Evolutionary conservation across 1,284 basidiomycete species (phyloP), one percentile per base, ranked within the genome.

Genomic region (Cutaneotrichosporon cavernicola): DNA sequence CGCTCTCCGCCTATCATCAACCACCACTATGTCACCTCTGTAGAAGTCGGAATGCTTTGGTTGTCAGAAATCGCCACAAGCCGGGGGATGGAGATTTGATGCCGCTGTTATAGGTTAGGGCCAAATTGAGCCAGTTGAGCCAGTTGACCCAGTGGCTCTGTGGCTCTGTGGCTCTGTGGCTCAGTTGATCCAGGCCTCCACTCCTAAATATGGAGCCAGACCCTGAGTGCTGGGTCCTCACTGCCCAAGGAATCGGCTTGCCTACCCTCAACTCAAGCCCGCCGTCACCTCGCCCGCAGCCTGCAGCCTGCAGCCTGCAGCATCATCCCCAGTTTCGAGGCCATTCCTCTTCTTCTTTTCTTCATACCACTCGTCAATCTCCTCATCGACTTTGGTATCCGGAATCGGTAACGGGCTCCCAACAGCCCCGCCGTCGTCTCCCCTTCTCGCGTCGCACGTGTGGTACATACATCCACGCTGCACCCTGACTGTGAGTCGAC

Each of bases 371-470:
- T 40, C 55, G 55, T 56, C 55, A 36, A 56, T 56, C 55, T 56
- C 55, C 31, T 43, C 55, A 43, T 56, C 18, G 55, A 56, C 55
- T 56, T 56, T 56, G 55, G 55, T 56, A 56, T 56, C 55, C 55
- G 55, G 55, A 43, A 38, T 56, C 55, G 55, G 55, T 56, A 56
- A 56, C 55, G 55, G 55, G 55, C 55, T 56, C 38, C 55, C 55
- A 56, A 56, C 55, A 56, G 38, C 55, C 55, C 55, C 36, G 55
- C 55, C 55, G 55, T 56, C 55, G 55, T 56, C 55, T 56, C 55
- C 55, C 53, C 55, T 56, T 56, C 55, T 56, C 55, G 55, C 55
- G 55, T 56, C 55, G 55, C 55, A 56, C 55, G 55, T 56, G 55
- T 56, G 55, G 55, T 56, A 34, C 18, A 53, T 56, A 16, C 22